phyloP scores from a whole-genome alignment of 805 yeast genomes.

The Myxozyma geophila region DNA sequence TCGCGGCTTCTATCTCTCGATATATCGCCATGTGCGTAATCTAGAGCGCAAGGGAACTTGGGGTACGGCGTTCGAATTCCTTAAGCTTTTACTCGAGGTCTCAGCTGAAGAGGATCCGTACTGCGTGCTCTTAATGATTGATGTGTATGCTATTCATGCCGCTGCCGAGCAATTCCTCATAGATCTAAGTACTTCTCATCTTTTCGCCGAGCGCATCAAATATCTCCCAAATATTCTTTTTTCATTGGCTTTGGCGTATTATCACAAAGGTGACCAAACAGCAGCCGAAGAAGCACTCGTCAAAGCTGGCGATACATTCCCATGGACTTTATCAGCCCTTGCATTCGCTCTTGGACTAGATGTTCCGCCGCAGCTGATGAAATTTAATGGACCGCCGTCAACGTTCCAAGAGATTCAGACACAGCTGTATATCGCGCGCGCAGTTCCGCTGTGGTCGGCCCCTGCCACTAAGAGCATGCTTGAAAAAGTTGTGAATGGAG shows the following conservation, averaged over 20 bases:
- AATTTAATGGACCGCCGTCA: conserved; percentile 29
- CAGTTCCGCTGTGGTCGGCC: conserved; percentile 37
- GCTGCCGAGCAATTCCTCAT: conserved; percentile 67
- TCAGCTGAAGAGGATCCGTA: conserved; percentile 76
- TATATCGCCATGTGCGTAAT: conserved; percentile 71
- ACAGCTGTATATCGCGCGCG: conserved; percentile 36
- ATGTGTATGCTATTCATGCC: conserved; percentile 70
- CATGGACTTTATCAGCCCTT: conserved; percentile 59
- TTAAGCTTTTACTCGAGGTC: conserved; percentile 69
- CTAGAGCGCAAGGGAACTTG: conserved; percentile 78
- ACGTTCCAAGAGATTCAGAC: conserved; percentile 35
- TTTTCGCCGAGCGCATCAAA: conserved; percentile 66
- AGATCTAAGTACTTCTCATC: conserved; percentile 60
- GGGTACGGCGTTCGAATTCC: conserved; percentile 75
- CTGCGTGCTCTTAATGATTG: conserved; percentile 83
- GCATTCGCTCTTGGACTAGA: conserved; percentile 50
- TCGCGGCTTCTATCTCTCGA: conserved; percentile 73
- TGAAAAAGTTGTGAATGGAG: conserved; percentile 7
- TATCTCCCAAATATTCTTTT: conserved; percentile 71
- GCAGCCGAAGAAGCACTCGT: conserved; percentile 56
- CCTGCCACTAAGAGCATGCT: conserved; percentile 31
- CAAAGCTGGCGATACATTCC: conserved; percentile 59
- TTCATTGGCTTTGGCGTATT: conserved; percentile 67
- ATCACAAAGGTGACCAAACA: conserved; percentile 45
- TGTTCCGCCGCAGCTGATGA: conserved; percentile 22